Percentiles rank a stretch among this genome's conserved stretches.
These are phyloP conservation scores for Nothomitra cinnamomea DNA, from an alignment of 2,329 filamentous ascomycete genomes.

Conservation along the genomic window DNA sequence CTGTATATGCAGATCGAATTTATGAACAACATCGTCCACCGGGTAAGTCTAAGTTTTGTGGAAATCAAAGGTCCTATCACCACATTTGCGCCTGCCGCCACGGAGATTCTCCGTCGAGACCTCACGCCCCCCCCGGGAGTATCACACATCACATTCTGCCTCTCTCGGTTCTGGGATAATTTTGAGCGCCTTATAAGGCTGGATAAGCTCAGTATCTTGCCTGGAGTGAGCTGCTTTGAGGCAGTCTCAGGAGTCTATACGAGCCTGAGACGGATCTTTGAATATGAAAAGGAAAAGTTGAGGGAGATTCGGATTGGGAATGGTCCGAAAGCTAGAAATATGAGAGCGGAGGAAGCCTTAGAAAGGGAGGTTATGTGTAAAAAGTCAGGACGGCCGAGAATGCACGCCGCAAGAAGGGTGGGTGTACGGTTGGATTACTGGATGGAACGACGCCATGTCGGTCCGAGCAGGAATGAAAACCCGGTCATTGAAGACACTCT, in stretches of 20 bases:
- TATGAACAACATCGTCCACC: conserved; percentile 42
- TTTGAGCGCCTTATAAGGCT: conserved; percentile 50
- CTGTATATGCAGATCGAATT: conserved; percentile 30
- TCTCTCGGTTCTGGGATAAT: conserved; percentile 55
- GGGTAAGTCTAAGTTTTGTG: conserved; percentile 45
- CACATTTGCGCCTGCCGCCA: conserved; percentile 43
- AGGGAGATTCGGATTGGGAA: conserved; percentile 23
- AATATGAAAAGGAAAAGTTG: conserved; percentile 49
- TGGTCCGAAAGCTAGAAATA: conserved; percentile 20
- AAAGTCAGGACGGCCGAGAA: conserved; percentile 50
- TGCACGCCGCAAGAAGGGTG: conserved; percentile 50
- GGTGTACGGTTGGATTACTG: conserved; percentile 65
- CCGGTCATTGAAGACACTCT: conserved; percentile 11
- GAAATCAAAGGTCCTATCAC: conserved; percentile 40
- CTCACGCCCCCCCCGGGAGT: conserved; percentile 42
- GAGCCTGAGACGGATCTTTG: conserved; percentile 51
- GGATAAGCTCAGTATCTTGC: conserved; percentile 53
- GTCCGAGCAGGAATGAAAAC: conserved; percentile 21
- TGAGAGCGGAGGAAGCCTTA: conserved; percentile 32
- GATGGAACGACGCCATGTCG: conserved; percentile 42
- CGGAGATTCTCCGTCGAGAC: conserved; percentile 47
- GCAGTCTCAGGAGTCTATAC: conserved; percentile 57
- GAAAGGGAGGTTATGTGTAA: conserved; percentile 47
- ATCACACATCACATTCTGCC: conserved; percentile 45
- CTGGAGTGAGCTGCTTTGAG: conserved; percentile 58